Evolutionary conservation across 2,329 filamentous ascomycete genomes (phyloP).

Genomic region (Penicillium sp.): DNA sequence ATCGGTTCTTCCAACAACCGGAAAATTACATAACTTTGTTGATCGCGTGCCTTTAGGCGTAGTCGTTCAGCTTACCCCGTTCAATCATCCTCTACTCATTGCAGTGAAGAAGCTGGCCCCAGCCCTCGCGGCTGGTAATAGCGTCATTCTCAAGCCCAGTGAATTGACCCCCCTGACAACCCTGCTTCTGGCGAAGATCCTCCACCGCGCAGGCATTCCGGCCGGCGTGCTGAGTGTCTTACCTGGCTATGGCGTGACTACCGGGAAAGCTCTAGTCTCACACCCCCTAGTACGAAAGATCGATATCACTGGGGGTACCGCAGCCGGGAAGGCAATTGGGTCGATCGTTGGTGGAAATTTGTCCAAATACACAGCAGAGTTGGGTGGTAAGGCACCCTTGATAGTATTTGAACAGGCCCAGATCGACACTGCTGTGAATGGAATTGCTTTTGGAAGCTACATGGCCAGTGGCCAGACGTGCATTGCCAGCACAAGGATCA

Average conservation of each 20-base stretch:
- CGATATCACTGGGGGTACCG: slow-evolving; percentile 36
- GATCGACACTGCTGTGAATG: slow-evolving; percentile 31
- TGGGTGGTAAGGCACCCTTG: slow-evolving; percentile 40
- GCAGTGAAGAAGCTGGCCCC: slow-evolving; percentile 42
- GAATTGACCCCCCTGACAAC: slow-evolving; percentile 47
- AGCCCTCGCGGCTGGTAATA: slow-evolving; percentile 42
- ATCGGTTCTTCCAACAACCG: slow-evolving; percentile 61
- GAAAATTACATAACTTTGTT: slow-evolving; percentile 40
- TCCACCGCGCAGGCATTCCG: slow-evolving; percentile 45
- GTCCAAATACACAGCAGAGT: slow-evolving; percentile 36
- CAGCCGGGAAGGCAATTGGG: slow-evolving; percentile 35
- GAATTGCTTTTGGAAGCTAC: slow-evolving; percentile 45
- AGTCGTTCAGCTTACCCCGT: slow-evolving; percentile 41
- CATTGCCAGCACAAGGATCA: slow-evolving; percentile 55
- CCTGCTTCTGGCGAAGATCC: slow-evolving; percentile 39
- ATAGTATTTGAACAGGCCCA: slow-evolving; percentile 36
- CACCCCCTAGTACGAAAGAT: slow-evolving; percentile 34
- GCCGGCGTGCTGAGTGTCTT: slow-evolving; percentile 48
- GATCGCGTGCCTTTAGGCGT: slow-evolving; percentile 41
- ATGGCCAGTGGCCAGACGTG: slow-evolving; percentile 59
- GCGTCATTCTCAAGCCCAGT: slow-evolving; percentile 41
- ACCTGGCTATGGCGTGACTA: slow-evolving; percentile 54
- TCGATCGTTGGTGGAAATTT: slow-evolving; percentile 33
- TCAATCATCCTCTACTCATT: slow-evolving; percentile 41
- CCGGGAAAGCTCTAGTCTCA: slow-evolving; percentile 35